Evolutionary conservation across 805 yeast species (phyloP).

Genomic region (Barnettozyma pratensis): DNA sequence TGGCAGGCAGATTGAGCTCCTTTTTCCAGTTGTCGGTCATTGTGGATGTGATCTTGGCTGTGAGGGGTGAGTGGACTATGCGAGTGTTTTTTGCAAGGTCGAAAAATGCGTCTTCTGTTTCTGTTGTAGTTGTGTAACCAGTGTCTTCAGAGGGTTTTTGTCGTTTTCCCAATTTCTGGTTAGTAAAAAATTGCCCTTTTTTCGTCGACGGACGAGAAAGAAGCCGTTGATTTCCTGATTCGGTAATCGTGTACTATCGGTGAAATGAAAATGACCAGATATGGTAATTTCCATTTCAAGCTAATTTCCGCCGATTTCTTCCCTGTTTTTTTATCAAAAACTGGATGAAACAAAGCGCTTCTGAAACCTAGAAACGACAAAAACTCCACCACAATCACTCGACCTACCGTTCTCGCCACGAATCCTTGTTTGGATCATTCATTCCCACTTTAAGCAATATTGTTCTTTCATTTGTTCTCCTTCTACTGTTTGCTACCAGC

Average conservation of each 20-base stretch:
- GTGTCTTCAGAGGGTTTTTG: no score
- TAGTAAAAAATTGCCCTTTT: not conserved
- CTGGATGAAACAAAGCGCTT: no score
- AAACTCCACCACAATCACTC: no score
- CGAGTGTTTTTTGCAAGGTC: no score
- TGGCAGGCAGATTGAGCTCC: conserved; percentile 67
- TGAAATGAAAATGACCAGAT: not conserved
- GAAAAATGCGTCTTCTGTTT: no score
- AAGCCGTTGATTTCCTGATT: conserved; percentile 7
- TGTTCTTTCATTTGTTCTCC: no score
- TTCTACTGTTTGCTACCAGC: not conserved
- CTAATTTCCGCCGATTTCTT: not conserved
- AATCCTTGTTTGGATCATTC: not conserved
- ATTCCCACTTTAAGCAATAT: not conserved
- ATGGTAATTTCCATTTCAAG: not conserved
- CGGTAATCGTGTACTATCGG: not conserved
- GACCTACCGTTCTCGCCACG: not conserved
- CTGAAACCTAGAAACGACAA: no score
- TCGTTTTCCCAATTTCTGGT: no score
- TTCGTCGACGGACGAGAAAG: not conserved
- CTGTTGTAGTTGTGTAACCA: no score
- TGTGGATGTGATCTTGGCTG: not conserved
- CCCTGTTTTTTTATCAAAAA: not conserved
- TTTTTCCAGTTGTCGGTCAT: conserved; percentile 68
- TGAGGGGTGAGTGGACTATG: not conserved